Conservation (phyloP, 305 asterid genomes). For the Fraxinus albicans region DNA sequence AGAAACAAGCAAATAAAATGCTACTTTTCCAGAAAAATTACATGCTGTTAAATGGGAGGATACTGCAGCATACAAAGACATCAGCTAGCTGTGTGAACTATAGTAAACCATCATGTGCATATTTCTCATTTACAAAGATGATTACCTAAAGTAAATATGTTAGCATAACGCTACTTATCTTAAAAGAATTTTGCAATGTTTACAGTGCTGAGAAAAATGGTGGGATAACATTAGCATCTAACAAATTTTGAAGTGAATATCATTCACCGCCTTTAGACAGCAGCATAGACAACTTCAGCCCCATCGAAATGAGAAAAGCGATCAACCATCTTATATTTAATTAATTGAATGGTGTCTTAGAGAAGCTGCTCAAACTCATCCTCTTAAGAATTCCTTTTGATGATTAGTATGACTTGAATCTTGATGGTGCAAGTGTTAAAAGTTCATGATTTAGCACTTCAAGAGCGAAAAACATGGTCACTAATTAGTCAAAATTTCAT, state of each 20-base stretch:
- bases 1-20: background rate
- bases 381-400: background rate
- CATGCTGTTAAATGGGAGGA: conserved; percentile 1
- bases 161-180: background rate
- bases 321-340: background rate
- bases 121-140: background rate
- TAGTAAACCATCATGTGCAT: conserved; percentile 7
- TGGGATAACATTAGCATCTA: background rate
- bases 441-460: background rate
- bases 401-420: background rate
- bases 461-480: background rate
- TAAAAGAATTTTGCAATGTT: background rate
- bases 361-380: background rate
- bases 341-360: background rate
- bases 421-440: background rate
- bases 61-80: background rate
- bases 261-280: background rate
- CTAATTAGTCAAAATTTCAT: background rate
- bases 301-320: background rate
- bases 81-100: conserved; percentile 8
- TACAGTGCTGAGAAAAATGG: background rate
- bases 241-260: background rate
- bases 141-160: background rate
- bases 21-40: background rate
- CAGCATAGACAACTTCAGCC: background rate